Base-by-base conservation (phyloP, 2,329 filamentous ascomycete genomes). In the Alternaria brassicae region DNA sequence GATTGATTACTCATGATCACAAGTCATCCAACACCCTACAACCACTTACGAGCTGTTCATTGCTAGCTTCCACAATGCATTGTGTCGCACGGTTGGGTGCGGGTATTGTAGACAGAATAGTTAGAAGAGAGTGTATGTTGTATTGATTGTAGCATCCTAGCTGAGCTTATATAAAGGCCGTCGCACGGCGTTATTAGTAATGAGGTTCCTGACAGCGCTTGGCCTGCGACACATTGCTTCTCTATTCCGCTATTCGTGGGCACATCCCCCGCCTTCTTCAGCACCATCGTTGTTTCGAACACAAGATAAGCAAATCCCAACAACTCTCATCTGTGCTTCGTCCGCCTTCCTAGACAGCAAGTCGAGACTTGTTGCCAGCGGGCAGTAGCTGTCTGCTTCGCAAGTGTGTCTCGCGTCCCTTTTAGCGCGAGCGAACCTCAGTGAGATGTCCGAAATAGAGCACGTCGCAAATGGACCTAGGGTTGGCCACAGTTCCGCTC, bases 401-500 rank as follows among this genome's bases (percentile, higher is more conserved):
- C 53, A 56, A 19, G 6, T 50, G 19, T 56, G 53, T 47, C 30
- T 56, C n/a, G 49, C 27, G 4, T 36, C 45, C 27, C 19, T 40
- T 27, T 32, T 50, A 25, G 44, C 53, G 30, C 53, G 25, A n/a
- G n/a, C 27, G 19, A 56, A 48, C 7, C 45, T 34, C 23, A 17
- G 23, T 12, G 28, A 34, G 28, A 49, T 36, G 45, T 56, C 45
- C 4, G n/a, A 49, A 28, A 50, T 17, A 30, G 36, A 56, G 40
- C 27, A 32, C 36, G 19, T 6, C 19, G 23, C 17, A 44, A 56
- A 51, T 36, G 53, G 28, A 23, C 3, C 7, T 7, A 15, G 6
- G n/a, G 45, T 56, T 17, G 45, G 53, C 53, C 53, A 56, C 28
- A 56, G 28, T 17, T 56, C 53, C 10, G 34, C 45, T 13, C 37